These are phyloP conservation scores for Conoideocrella luteorostrata DNA, from an alignment of 2,329 filamentous ascomycete species.

Conservation along the genomic window DNA sequence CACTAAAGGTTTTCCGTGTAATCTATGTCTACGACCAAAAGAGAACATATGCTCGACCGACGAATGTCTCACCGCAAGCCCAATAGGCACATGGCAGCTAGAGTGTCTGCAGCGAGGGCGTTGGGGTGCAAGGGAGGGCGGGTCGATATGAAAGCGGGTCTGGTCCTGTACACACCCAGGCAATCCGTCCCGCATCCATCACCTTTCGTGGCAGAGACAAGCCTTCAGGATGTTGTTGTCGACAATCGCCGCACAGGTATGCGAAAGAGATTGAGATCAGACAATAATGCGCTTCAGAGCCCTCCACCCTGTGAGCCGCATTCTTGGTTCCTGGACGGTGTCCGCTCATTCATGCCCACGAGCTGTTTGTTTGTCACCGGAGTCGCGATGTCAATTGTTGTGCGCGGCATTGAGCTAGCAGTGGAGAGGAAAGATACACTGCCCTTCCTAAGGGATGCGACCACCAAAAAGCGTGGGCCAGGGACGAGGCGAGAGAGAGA, in stretches of 20 bases:
- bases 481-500: constrained; percentile 7
- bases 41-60: constrained; percentile 19
- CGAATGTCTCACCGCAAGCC: constrained; percentile 19
- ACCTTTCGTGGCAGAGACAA: constrained; percentile 5
- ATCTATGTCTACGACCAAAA: constrained; percentile 18
- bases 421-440: background rate
- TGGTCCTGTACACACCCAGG: constrained; percentile 17
- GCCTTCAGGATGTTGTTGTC: constrained; percentile 1
- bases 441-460: constrained; percentile 14
- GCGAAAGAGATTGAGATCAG: constrained; percentile 35
- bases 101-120: constrained; percentile 26
- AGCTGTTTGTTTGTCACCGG: constrained; percentile 6
- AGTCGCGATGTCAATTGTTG: background rate
- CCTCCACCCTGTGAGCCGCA: constrained; percentile 19
- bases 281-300: constrained; percentile 22
- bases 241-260: constrained; percentile 25
- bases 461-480: constrained; percentile 6
- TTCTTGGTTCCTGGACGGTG: constrained; percentile 21
- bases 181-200: constrained; percentile 1
- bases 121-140: constrained; percentile 29
- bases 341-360: constrained; percentile 10
- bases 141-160: constrained; percentile 19
- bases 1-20: constrained; percentile 13
- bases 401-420: background rate
- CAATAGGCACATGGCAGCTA: constrained; percentile 29